These are phyloP conservation scores for Tilletia caries DNA, from an alignment of 1,284 basidiomycete genomes.

Conservation along the genomic window DNA sequence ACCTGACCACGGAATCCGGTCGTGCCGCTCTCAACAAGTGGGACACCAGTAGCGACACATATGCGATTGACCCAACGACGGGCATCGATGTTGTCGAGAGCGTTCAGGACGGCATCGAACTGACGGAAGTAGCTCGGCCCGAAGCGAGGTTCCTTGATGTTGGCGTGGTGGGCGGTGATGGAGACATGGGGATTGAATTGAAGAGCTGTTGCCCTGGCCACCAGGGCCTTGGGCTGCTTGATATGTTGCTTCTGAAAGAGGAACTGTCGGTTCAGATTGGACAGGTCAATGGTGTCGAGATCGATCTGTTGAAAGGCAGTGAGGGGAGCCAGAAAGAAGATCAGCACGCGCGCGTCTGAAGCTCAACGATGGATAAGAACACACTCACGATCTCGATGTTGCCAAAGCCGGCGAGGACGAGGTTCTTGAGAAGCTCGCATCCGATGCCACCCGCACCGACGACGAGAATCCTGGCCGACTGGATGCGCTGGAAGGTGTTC, in stretches of 20 bases:
- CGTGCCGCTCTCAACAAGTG: slow-evolving; percentile 92
- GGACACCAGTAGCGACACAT: slow-evolving; percentile 83
- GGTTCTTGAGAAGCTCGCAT: slow-evolving; percentile 94
- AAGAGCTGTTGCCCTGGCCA: slow-evolving; percentile 81
- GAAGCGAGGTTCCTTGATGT: slow-evolving; percentile 91
- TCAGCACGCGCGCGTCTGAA: background rate
- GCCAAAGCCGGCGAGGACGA: slow-evolving; percentile 86
- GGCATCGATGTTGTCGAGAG: slow-evolving; percentile 74
- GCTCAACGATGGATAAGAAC: background rate
- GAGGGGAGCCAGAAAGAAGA: no score
- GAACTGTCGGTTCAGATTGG: slow-evolving; percentile 96
- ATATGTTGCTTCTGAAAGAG: slow-evolving; percentile 95
- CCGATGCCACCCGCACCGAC: slow-evolving; percentile 96
- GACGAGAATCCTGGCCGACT: slow-evolving; percentile 63
- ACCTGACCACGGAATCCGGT: slow-evolving; percentile 84
- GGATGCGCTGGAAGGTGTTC: slow-evolving; percentile 14
- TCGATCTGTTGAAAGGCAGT: no score
- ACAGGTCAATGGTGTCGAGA: slow-evolving; percentile 97
- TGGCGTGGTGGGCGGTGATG: slow-evolving; percentile 85
- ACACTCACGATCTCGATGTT: slow-evolving; percentile 68
- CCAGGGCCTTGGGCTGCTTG: slow-evolving; percentile 89
- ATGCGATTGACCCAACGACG: slow-evolving; percentile 72
- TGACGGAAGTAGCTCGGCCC: slow-evolving; percentile 81
- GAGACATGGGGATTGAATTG: slow-evolving; percentile 87
- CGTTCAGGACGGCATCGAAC: slow-evolving; percentile 92